phyloP scores from a whole-genome alignment of 352 stramenopile species.

The Blastocystis sp. region DNA sequence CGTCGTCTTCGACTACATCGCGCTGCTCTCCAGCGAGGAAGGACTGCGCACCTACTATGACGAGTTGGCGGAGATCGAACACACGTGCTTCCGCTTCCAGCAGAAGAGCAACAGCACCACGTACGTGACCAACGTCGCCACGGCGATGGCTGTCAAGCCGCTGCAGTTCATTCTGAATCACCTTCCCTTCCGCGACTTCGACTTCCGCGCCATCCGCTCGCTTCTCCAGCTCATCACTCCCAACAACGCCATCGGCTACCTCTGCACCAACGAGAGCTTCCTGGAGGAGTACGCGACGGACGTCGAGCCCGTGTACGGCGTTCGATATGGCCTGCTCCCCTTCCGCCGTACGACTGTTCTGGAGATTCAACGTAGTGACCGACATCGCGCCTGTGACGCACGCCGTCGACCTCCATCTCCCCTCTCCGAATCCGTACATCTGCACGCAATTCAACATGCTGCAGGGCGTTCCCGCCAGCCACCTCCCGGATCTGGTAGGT shows the following conservation, averaged over 20 bases:
- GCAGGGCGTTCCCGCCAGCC: neutral
- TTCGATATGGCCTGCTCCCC: neutral
- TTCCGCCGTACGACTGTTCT: neutral
- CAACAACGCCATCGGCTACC: neutral
- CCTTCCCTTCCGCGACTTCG: neutral
- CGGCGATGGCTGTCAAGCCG: neutral
- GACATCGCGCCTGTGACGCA: neutral
- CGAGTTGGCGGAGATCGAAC: neutral
- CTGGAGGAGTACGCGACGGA: neutral
- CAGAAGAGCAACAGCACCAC: neutral
- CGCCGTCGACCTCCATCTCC: neutral
- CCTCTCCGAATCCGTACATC: slow-evolving; percentile 10
- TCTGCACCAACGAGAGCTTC: neutral
- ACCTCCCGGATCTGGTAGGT: neutral
- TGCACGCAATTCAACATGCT: slow-evolving; percentile 9
- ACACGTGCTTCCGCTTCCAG: slow-evolving; percentile 15
- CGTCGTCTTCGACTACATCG: neutral
- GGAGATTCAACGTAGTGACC: neutral
- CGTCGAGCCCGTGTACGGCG: neutral
- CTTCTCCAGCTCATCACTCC: neutral
- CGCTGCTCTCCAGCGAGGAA: neutral
- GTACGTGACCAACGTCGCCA: neutral
- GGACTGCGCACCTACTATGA: neutral
- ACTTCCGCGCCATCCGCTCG: neutral
- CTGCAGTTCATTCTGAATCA: slow-evolving; percentile 25